phyloP scores from a whole-genome alignment of 306 rosid species.

The Cucumis hystrix region DNA sequence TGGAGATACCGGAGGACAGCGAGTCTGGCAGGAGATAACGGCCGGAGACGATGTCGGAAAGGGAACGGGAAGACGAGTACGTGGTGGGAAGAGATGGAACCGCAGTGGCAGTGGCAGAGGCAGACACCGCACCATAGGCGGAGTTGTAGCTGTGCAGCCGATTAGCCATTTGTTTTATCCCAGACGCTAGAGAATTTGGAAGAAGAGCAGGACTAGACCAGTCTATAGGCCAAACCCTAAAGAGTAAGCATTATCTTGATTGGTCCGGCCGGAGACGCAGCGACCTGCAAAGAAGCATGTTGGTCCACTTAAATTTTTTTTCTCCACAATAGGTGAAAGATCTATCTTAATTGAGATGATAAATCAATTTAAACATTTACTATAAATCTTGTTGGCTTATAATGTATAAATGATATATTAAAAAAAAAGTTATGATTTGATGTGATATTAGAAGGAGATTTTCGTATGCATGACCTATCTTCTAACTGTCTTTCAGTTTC shows the following conservation, averaged over 20 bases:
- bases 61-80: background rate
- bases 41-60: slow-evolving; percentile 1
- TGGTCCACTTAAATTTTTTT: background rate
- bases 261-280: background rate
- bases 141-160: slow-evolving; percentile 2
- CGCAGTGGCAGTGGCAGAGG: background rate
- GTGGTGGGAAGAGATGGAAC: background rate
- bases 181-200: background rate
- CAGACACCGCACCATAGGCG: background rate
- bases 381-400: too few species aligned
- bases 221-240: background rate
- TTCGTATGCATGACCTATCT: too few species aligned
- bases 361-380: too few species aligned
- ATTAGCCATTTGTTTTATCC: background rate
- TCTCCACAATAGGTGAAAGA: too few species aligned
- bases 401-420: too few species aligned
- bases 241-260: background rate
- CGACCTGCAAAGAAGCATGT: background rate
- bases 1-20: background rate
- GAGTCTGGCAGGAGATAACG: slow-evolving; percentile 1
- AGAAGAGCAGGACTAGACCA: background rate
- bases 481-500: too few species aligned
- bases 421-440: too few species aligned
- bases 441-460: too few species aligned
- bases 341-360: too few species aligned